Evolutionary conservation across 225 moss, liverwort and hornwort genomes (phyloP).

Genomic region (Straminergon stramineum): DNA sequence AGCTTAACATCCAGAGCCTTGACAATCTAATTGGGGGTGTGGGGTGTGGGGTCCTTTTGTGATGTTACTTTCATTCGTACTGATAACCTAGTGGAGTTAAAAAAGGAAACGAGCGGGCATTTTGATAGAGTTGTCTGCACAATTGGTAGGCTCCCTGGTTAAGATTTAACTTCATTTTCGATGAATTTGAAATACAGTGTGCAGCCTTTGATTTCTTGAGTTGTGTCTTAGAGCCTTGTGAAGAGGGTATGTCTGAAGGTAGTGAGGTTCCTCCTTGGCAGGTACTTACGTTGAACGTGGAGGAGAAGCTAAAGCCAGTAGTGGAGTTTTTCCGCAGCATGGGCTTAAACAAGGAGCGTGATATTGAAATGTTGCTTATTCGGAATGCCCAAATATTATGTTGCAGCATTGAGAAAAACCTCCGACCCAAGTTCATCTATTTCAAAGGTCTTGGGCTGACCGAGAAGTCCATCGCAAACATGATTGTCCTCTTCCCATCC

Average conservation of each 20-base stretch:
- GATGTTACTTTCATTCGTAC: not conserved
- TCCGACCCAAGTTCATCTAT: slow-evolving; percentile 64
- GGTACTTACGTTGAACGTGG: slow-evolving; percentile 71
- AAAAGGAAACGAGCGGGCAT: not conserved
- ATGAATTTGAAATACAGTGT: not conserved
- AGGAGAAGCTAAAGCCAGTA: slow-evolving; percentile 68
- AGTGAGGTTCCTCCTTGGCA: slow-evolving; percentile 16
- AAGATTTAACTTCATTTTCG: not conserved
- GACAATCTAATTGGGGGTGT: not conserved
- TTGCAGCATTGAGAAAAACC: slow-evolving; percentile 76
- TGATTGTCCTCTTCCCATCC: slow-evolving; percentile 83
- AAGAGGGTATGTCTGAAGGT: not conserved
- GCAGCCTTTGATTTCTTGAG: not conserved
- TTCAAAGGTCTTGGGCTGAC: slow-evolving; percentile 45
- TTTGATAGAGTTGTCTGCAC: not conserved
- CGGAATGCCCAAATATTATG: slow-evolving; percentile 78
- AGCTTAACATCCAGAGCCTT: not conserved
- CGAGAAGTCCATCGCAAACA: slow-evolving; percentile 49
- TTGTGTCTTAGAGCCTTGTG: not conserved
- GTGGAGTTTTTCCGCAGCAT: slow-evolving; percentile 74
- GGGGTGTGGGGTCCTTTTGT: not conserved
- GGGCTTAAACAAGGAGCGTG: slow-evolving; percentile 65
- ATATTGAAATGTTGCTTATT: slow-evolving; percentile 55
- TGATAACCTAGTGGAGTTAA: not conserved
- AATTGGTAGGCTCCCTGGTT: not conserved